Percentiles rank a stretch among this genome's conserved stretches.
Evolutionary conservation across 352 stramenopile species (phyloP).

Genomic region (Lagenidium giganteum): DNA sequence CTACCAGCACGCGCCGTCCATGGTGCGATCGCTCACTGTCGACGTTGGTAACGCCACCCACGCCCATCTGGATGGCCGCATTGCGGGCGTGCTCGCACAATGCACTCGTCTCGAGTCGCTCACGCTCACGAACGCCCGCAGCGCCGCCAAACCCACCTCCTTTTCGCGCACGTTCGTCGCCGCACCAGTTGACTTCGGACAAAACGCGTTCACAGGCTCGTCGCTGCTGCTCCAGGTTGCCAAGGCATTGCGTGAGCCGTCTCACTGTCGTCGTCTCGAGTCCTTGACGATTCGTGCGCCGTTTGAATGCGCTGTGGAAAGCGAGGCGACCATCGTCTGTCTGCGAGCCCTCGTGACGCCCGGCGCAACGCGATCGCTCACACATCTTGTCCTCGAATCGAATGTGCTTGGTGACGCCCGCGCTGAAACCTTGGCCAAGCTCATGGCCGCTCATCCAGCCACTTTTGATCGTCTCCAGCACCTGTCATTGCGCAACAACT

Average conservation of each 20-base stretch:
- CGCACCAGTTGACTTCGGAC: conserved; percentile 4
- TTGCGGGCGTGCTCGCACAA: conserved; percentile 19
- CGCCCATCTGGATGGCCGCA: conserved; percentile 11
- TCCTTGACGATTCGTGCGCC: conserved; percentile 37
- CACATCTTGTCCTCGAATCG: conserved; percentile 42
- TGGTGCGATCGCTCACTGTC: conserved; percentile 41
- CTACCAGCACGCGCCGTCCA: conserved; percentile 28
- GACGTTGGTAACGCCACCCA: conserved; percentile 16
- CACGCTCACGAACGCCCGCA: conserved; percentile 42
- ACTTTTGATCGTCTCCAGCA: conserved; percentile 29
- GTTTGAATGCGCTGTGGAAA: conserved; percentile 61
- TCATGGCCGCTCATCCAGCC: too few relatives aligned
- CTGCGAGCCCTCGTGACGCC: conserved; percentile 25
- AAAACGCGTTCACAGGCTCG: conserved; percentile 24
- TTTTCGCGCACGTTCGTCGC: conserved; percentile 18
- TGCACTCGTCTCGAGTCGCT: conserved; percentile 41
- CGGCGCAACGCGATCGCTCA: background rate
- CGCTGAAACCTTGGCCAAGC: too few relatives aligned
- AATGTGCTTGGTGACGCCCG: conserved; percentile 53
- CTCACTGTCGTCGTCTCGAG: conserved; percentile 29
- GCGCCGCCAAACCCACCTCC: conserved; percentile 27
- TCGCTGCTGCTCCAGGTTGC: conserved; percentile 35
- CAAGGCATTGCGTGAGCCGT: conserved; percentile 17
- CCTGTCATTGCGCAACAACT: conserved; percentile 53
- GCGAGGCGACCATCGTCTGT: conserved; percentile 30